phyloP scores from a whole-genome alignment of 495 filamentous ascomycete species.

The Aspergillus ostianus region DNA sequence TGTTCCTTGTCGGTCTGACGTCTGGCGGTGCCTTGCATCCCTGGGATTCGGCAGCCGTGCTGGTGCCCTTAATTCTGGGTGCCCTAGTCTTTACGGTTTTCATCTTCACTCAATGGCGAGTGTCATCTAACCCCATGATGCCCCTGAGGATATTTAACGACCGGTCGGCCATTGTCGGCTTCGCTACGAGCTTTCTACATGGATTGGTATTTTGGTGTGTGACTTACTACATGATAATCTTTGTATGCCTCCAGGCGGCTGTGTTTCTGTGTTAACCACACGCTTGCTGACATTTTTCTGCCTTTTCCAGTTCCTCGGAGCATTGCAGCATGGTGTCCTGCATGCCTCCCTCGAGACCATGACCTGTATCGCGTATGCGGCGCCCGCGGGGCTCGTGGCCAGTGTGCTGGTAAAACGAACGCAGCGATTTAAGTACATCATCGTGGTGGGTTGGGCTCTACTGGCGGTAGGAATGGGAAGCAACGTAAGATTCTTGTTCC shows the following conservation, averaged over 20 bases:
- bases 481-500: conserved; percentile 1
- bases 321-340: conserved; percentile 10
- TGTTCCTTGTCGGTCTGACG: conserved; percentile 52
- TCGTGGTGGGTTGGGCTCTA: conserved; percentile 14
- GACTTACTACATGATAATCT: conserved; percentile 2
- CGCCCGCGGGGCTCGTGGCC: conserved; percentile 14
- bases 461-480: conserved; percentile 12
- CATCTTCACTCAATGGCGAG: not conserved
- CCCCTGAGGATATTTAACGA: conserved; percentile 5
- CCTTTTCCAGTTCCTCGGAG: conserved; percentile 12
- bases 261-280: too few relatives aligned
- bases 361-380: conserved; percentile 14
- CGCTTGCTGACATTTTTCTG: not conserved
- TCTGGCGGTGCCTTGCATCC: conserved; percentile 53
- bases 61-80: conserved; percentile 49
- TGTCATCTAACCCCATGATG: not conserved
- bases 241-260: not conserved
- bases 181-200: conserved; percentile 5
- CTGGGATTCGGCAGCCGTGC: conserved; percentile 41
- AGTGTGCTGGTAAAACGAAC: conserved; percentile 16
- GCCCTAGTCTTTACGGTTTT: too few relatives aligned
- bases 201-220: conserved; percentile 6
- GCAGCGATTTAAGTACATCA: conserved; percentile 15
- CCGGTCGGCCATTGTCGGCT: conserved; percentile 3
- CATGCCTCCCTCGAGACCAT: conserved; percentile 15